Evolutionary conservation across 2,329 filamentous ascomycete species (phyloP), one percentile per base, ranked within the genome.

Genomic region (Sarocladium kiliense): DNA sequence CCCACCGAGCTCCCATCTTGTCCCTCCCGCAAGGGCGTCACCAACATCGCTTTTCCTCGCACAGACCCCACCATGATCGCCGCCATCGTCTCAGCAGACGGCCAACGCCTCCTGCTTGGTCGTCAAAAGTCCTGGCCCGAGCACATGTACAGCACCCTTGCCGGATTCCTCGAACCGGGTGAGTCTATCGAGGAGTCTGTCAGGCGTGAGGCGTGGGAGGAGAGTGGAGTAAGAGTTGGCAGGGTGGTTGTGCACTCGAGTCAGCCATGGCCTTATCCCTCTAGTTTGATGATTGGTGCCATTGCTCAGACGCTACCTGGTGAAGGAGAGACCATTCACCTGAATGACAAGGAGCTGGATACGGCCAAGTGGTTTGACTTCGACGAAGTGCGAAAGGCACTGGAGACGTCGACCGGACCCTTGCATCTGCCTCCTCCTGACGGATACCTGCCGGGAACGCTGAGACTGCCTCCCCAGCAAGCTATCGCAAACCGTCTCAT

Each of bases 41-140:
- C 91, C 30, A 99, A 99, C 72, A 79, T 97, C 54, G 87, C 81
- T 65, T 97, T 97, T 77, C 93, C 93, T 2, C 84, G 92, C 53
- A 97, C 93, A 2, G 92, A 97, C 64, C 91, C 92, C 1, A 96
- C 91, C 26, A 91, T 97, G 68, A 99, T 99, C 72, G 92, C 95
- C 74, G 93, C 92, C 1, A 87, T 97, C 11, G 82, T 97, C 30
- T 95, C 88, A 54, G 78, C 86, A 53, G 89, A 95, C 62, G 88
- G 88, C 51, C 81, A 86, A 61, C 83, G 84, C 58, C 74, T 96
- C 37, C 82, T 99, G 7, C 86, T 99, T 1, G 94, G 94, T 36
- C 86, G 94, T 14, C 85, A 89, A 65, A 89, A 88, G 71, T 82
- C 89, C 54, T 99, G 87, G 80, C 94, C 94, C 1, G 77, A 82